Conservation (phyloP, 495 filamentous ascomycete genomes). For the Beverwykella pulmonaria region DNA sequence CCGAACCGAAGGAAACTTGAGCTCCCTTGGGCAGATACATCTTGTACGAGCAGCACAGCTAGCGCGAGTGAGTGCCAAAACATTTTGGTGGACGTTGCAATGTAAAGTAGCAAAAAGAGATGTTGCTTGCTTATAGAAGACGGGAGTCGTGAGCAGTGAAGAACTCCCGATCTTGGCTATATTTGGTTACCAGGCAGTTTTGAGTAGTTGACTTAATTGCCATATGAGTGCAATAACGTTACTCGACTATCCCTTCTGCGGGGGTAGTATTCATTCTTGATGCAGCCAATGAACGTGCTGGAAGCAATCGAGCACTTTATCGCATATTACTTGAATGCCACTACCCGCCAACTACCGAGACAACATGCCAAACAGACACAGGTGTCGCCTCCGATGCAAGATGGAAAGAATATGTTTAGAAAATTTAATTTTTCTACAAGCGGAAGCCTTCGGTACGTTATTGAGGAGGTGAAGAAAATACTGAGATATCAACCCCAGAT, state of each 20-base stretch:
- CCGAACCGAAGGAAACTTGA: constrained; percentile 33
- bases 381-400: background rate
- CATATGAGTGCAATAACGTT: background rate
- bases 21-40: constrained; percentile 12
- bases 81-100: constrained; percentile 8
- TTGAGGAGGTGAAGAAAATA: too few species aligned
- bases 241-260: background rate
- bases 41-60: constrained; percentile 19
- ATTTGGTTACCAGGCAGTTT: background rate
- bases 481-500: too few species aligned
- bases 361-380: background rate
- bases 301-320: constrained; percentile 5
- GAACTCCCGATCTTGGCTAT: background rate
- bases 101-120: background rate
- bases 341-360: constrained; percentile 3
- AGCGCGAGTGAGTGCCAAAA: constrained; percentile 3
- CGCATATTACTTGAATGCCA: background rate
- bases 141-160: background rate
- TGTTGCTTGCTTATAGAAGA: background rate
- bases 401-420: background rate
- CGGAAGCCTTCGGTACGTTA: too few species aligned
- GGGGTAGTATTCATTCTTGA: background rate
- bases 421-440: too few species aligned
- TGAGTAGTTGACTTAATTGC: background rate
- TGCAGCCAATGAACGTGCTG: background rate